phyloP scores from a whole-genome alignment of 2,329 filamentous ascomycete species.

The Colletotrichum lentis region DNA sequence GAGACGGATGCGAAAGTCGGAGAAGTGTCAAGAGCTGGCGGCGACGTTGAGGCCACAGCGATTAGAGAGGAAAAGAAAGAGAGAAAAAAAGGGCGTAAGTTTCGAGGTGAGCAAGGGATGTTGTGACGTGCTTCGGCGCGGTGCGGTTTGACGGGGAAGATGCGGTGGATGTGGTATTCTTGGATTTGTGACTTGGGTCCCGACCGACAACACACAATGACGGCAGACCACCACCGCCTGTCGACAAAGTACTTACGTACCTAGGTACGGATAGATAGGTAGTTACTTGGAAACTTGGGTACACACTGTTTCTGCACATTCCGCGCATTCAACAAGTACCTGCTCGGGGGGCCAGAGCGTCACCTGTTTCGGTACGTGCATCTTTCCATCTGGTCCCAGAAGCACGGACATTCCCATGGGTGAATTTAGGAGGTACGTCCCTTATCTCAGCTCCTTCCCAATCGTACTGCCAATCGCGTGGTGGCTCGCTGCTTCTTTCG shows the following conservation, averaged over 20 bases:
- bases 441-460: not conserved
- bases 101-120: conserved; percentile 27
- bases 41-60: conserved; percentile 34
- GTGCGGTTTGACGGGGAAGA: conserved; percentile 2
- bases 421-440: not conserved
- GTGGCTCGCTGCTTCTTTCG: not conserved
- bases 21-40: not conserved
- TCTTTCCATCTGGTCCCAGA: not conserved
- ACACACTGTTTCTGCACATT: conserved; percentile 3
- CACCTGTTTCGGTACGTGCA: not conserved
- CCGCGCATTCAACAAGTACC: not conserved
- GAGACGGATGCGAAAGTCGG: not conserved
- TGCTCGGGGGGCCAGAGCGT: conserved; percentile 19
- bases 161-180: conserved; percentile 11
- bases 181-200: conserved; percentile 1
- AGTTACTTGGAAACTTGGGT: conserved; percentile 3
- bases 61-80: not conserved
- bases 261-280: too few relatives aligned
- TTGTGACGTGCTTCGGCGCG: conserved; percentile 7
- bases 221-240: conserved; percentile 12
- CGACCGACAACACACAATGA: conserved; percentile 27
- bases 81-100: not conserved
- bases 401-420: too few relatives aligned
- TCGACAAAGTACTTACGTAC: too few relatives aligned
- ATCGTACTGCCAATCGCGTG: not conserved